These are phyloP conservation scores for Lactarius evosmus DNA, from an alignment of 768 basidiomycete genomes.

Conservation along the genomic window DNA sequence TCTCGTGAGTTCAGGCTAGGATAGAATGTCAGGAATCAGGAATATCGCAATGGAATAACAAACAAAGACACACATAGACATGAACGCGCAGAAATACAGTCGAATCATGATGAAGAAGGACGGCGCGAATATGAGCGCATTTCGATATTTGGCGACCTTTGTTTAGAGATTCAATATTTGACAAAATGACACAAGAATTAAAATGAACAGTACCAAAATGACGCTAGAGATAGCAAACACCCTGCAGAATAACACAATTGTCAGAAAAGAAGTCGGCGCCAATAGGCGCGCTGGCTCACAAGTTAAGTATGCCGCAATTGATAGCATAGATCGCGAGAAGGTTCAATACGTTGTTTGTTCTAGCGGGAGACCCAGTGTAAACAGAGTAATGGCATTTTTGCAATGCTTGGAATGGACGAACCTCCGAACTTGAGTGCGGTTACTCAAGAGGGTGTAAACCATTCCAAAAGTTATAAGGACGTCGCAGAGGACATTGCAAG, in stretches of 20 bases:
- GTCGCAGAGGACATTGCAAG: conserved; percentile 6
- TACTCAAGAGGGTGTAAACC: conserved; percentile 1
- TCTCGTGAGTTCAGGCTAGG: conserved; percentile 8
- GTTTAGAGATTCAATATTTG: background rate
- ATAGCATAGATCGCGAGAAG: conserved; percentile 1
- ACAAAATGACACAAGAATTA: background rate
- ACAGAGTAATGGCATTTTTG: background rate
- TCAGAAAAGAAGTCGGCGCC: background rate
- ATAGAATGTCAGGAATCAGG: background rate
- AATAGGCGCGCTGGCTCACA: background rate
- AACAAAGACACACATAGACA: background rate
- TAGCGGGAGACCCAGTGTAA: background rate
- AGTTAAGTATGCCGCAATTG: conserved; percentile 4
- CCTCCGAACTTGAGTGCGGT: conserved; percentile 1
- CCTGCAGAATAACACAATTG: background rate
- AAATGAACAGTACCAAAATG: background rate
- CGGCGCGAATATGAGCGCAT: background rate
- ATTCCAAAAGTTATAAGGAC: conserved; percentile 7
- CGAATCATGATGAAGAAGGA: conserved; percentile 6
- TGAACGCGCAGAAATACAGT: conserved; percentile 6
- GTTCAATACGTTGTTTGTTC: background rate
- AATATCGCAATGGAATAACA: background rate
- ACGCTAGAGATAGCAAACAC: background rate
- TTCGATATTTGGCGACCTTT: background rate
- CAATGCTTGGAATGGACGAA: background rate